phyloP scores from a whole-genome alignment of 192 early-diverging fungal genomes.

The Pilaira anomala region DNA sequence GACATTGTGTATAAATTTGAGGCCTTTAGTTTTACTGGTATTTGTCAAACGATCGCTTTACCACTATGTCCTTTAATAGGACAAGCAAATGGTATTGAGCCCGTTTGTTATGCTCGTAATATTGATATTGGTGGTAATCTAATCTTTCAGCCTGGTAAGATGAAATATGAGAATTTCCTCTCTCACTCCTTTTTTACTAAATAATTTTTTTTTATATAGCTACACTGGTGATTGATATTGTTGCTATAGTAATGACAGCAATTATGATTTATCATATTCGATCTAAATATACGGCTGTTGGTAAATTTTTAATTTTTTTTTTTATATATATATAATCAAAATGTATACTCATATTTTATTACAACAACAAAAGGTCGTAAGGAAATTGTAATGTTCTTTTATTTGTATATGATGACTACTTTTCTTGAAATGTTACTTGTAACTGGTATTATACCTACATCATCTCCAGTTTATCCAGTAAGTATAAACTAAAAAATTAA shows the following conservation, averaged over 20 bases:
- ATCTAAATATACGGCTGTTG: constrained; percentile 98
- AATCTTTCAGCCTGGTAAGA: constrained; percentile 89
- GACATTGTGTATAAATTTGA: constrained; percentile 37
- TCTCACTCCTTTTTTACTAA: background rate
- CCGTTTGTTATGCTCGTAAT: constrained; percentile 93
- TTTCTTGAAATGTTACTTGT: constrained; percentile 73
- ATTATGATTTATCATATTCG: constrained; percentile 99
- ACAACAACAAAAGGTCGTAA: too few species aligned
- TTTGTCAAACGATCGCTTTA: constrained; percentile 81
- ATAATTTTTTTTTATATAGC: constrained; percentile 43
- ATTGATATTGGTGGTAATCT: constrained; percentile 80
- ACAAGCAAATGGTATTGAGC: constrained; percentile 67
- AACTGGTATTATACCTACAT: constrained; percentile 74
- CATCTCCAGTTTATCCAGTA: constrained; percentile 62
- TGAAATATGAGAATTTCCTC: background rate
- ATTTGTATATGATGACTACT: constrained; percentile 72
- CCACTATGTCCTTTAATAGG: constrained; percentile 92
- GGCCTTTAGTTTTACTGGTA: constrained; percentile 87
- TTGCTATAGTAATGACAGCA: constrained; percentile 91
- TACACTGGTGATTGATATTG: constrained; percentile 89
- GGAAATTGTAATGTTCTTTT: constrained; percentile 91
- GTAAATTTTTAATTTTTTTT: constrained; percentile 32
- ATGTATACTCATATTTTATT: constrained; percentile 1
- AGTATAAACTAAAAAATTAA: constrained; percentile 15
- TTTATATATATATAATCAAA: constrained; percentile 21